Percentiles rank a stretch among this genome's conserved stretches.
Evolutionary conservation across 2,329 filamentous ascomycete species (phyloP).

Genomic region (Xylariaceae sp.): DNA sequence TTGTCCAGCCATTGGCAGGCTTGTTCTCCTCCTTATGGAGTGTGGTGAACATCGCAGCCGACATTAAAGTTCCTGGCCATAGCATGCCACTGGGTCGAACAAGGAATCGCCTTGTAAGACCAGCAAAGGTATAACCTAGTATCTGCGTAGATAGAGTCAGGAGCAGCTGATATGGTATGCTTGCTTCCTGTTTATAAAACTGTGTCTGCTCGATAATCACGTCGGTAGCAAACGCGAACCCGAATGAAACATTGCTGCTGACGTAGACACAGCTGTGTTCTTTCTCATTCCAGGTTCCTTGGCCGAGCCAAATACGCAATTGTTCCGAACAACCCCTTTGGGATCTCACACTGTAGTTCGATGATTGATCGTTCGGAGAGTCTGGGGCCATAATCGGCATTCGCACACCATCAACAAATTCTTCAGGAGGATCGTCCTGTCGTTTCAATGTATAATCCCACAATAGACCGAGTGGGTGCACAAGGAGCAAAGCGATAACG

Average conservation of each 20-base stretch:
- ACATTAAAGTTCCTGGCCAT: slow-evolving; percentile 85
- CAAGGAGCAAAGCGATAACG: slow-evolving; percentile 79
- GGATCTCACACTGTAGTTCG: background rate
- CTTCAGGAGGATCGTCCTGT: slow-evolving; percentile 47
- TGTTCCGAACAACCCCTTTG: slow-evolving; percentile 33
- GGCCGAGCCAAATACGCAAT: slow-evolving; percentile 69
- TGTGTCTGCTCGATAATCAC: slow-evolving; percentile 87
- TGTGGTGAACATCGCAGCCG: slow-evolving; percentile 83
- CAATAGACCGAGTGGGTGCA: slow-evolving; percentile 75
- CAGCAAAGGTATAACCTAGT: slow-evolving; percentile 81
- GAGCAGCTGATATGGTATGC: slow-evolving; percentile 73
- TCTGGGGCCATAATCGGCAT: background rate
- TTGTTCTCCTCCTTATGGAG: slow-evolving; percentile 82
- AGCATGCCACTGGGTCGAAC: slow-evolving; percentile 87
- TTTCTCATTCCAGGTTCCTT: slow-evolving; percentile 82
- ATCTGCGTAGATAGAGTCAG: slow-evolving; percentile 84
- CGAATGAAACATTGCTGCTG: slow-evolving; percentile 85
- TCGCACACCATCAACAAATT: slow-evolving; percentile 52
- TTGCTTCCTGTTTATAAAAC: slow-evolving; percentile 79
- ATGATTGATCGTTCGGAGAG: background rate
- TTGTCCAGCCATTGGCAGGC: slow-evolving; percentile 74
- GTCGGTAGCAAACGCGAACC: slow-evolving; percentile 84
- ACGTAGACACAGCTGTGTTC: slow-evolving; percentile 87
- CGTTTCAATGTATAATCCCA: slow-evolving; percentile 73
- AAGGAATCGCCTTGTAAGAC: slow-evolving; percentile 73